Base-by-base conservation (phyloP, 2,329 filamentous ascomycete genomes). In the Thyridium curvatum region DNA sequence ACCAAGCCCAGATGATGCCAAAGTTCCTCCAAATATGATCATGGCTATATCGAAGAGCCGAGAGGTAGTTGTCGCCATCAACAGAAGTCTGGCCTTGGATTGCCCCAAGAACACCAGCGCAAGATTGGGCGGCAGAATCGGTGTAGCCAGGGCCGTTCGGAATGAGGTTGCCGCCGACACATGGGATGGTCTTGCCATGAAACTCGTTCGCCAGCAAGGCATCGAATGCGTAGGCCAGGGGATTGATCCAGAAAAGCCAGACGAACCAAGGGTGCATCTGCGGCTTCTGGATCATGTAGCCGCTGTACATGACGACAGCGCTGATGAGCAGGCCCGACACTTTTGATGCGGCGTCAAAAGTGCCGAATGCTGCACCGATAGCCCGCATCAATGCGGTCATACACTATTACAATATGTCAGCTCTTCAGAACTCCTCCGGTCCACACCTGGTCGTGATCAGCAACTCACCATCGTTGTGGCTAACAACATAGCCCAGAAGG, bases 11-110 rank as follows among this genome's bases (percentile, higher is more conserved):
- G 2, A 93, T 61, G 4, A 90, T 80, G 26, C 83, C 86, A 51
- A 86, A 88, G 55, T 91, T 89, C 3, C 86, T 77, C 83, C 83
- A 86, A 7, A 82, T 61, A 48, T 86, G 72, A 1, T 62, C 59
- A 2, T 71, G 61, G 4, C 59, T 62, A 54, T 77, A 81, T 0
- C 72, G 73, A 0, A 84, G 59, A 2, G 69, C 72, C 0, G 49
- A 49, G 0, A 84, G 58, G 39, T 83, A 84, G 5, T 72, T 56
- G n/a, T 80, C 76, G 0, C 79, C 79, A 8, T 60, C 68, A 2
- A 83, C 60, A 12, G 50, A 65, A 1, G 62, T 65, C 16, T 65
- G 52, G 1, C 78, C 78, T 2, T 57, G 56, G 0, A 52, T 45
- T 1, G 74, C 77, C 16, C 82, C 79, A 3, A 46, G 61, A 0